phyloP scores from a whole-genome alignment of 2,329 filamentous ascomycete species.

The Arthrobotrys sphaeroides region DNA sequence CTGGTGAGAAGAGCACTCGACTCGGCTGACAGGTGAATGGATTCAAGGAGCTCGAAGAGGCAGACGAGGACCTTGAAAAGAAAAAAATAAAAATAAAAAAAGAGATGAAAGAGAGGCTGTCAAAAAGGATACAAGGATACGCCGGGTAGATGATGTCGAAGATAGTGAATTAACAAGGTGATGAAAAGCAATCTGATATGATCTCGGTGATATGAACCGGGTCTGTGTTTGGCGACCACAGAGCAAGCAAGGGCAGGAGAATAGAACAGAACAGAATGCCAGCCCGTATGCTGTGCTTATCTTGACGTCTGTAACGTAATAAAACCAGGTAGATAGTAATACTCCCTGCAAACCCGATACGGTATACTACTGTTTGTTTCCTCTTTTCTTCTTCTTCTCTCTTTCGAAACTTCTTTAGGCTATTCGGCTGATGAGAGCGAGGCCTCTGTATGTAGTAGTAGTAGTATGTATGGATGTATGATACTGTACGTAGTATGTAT shows the following conservation, averaged over 20 bases:
- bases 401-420: constrained; percentile 17
- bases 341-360: no score
- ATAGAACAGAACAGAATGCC: not conserved
- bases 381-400: not conserved
- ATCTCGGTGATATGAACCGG: not conserved
- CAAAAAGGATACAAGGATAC: not conserved
- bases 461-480: no score
- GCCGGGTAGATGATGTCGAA: not conserved
- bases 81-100: not conserved
- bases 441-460: no score
- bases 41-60: constrained; percentile 16
- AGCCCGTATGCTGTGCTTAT: constrained; percentile 39
- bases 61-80: no score
- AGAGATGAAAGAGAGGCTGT: not conserved
- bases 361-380: not conserved
- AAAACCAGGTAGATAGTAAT: not conserved
- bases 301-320: constrained; percentile 18
- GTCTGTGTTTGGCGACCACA: constrained; percentile 17
- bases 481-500: no score
- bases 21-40: not conserved
- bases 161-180: not conserved
- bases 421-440: constrained; percentile 45
- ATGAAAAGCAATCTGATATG: not conserved
- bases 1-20: no score
- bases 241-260: constrained; percentile 8